phyloP scores from a whole-genome alignment of 2,329 filamentous ascomycete genomes.

The Trichoderma gracile region DNA sequence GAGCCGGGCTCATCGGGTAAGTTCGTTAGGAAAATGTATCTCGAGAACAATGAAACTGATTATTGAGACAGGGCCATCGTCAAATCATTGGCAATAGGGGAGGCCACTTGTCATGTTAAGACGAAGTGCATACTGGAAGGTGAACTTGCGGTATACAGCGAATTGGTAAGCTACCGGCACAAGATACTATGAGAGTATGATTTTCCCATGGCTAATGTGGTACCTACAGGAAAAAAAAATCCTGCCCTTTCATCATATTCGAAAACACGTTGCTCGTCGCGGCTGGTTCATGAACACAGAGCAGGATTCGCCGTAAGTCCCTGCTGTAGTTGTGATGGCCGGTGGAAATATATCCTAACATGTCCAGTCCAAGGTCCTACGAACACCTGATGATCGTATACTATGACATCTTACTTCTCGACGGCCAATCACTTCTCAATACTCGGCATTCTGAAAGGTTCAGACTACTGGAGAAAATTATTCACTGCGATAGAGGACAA shows the following conservation, averaged over 20 bases:
- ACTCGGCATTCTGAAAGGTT: slow-evolving; percentile 60
- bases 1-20: slow-evolving; percentile 58
- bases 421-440: slow-evolving; percentile 54
- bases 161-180: slow-evolving; percentile 46
- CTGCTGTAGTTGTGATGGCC: not conserved
- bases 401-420: slow-evolving; percentile 58
- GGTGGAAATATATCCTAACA: not conserved
- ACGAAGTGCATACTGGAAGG: slow-evolving; percentile 76
- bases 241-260: slow-evolving; percentile 76
- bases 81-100: slow-evolving; percentile 63
- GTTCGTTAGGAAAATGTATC: slow-evolving; percentile 22
- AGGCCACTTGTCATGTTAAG: slow-evolving; percentile 58
- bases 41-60: slow-evolving; percentile 25
- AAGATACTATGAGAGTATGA: too few relatives aligned
- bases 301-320: slow-evolving; percentile 65
- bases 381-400: slow-evolving; percentile 65
- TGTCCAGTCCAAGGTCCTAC: slow-evolving; percentile 47
- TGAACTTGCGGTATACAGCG: slow-evolving; percentile 77
- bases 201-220: not conserved
- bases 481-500: slow-evolving; percentile 56
- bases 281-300: slow-evolving; percentile 68
- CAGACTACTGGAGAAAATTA: slow-evolving; percentile 57
- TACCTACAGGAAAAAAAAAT: slow-evolving; percentile 56
- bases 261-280: slow-evolving; percentile 75
- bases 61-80: slow-evolving; percentile 53